Evolutionary conservation across 202 grass and related monocot genomes (phyloP).

Genomic region (Eragrostis tef): DNA sequence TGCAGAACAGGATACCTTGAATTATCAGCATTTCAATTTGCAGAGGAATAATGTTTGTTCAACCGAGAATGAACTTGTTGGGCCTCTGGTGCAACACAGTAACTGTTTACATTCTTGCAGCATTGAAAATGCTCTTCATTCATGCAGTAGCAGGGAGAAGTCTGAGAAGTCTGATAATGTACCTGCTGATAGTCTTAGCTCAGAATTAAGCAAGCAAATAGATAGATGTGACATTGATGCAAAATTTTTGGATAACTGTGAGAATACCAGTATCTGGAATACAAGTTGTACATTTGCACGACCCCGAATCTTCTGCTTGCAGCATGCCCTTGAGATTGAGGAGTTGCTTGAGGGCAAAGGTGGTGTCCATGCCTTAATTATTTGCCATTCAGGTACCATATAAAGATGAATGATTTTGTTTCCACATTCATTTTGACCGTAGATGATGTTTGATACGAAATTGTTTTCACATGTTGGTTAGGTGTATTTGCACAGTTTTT

Average conservation of each 20-base stretch:
- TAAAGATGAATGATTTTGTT: slow-evolving; percentile 9
- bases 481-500: slow-evolving; percentile 6
- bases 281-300: slow-evolving; percentile 57
- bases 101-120: slow-evolving; percentile 41
- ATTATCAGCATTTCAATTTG: slow-evolving; percentile 34
- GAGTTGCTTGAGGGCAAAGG: slow-evolving; percentile 75
- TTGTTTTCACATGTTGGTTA: slow-evolving; percentile 26
- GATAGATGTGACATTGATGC: slow-evolving; percentile 36
- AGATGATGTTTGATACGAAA: slow-evolving; percentile 32
- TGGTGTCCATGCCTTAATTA: slow-evolving; percentile 68
- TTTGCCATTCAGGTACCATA: slow-evolving; percentile 85
- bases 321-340: slow-evolving; percentile 92
- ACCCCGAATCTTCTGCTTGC: slow-evolving; percentile 92
- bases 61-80: slow-evolving; percentile 41
- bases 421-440: slow-evolving; percentile 37
- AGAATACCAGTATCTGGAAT: slow-evolving; percentile 53
- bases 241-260: slow-evolving; percentile 29
- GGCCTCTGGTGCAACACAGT: slow-evolving; percentile 24
- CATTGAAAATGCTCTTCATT: slow-evolving; percentile 33
- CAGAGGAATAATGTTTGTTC: slow-evolving; percentile 31
- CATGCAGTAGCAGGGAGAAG: slow-evolving; percentile 24
- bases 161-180: slow-evolving; percentile 48
- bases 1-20: slow-evolving; percentile 20
- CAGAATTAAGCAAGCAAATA: slow-evolving; percentile 39
- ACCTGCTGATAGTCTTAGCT: slow-evolving; percentile 32